Conservation (phyloP, 2,329 filamentous ascomycete genomes). For the Pseudocercospora eumusae region DNA sequence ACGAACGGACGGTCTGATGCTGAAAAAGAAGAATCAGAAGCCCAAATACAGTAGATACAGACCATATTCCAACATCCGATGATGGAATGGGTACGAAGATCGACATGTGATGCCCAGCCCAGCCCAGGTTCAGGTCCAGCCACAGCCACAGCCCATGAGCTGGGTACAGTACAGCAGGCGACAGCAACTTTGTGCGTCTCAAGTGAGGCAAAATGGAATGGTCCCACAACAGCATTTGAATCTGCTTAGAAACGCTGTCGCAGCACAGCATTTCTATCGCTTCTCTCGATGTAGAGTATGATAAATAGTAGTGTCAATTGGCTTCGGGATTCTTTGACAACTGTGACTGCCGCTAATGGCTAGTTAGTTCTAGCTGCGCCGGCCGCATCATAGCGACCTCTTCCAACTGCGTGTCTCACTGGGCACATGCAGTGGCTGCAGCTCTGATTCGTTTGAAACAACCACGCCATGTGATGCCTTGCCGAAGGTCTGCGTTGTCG, state of each 20-base stretch:
- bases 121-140: constrained; percentile 1
- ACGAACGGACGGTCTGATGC: background rate
- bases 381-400: constrained; percentile 14
- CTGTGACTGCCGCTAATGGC: constrained; percentile 9
- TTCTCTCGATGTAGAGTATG: background rate
- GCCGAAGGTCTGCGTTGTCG: constrained; percentile 3
- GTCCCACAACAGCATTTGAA: background rate
- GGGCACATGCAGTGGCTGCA: constrained; percentile 1
- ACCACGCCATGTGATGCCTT: constrained; percentile 4
- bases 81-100: background rate
- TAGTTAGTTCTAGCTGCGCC: too few relatives aligned
- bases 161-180: constrained; percentile 6
- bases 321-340: constrained; percentile 5
- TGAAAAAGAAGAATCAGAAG: background rate
- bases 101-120: constrained; percentile 1
- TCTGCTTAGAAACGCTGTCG: constrained; percentile 1
- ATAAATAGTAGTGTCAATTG: background rate
- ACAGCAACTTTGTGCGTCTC: constrained; percentile 6
- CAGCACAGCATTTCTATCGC: background rate
- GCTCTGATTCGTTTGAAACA: constrained; percentile 1
- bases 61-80: background rate
- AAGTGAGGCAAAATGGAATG: background rate
- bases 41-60: background rate
- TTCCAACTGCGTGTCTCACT: constrained; percentile 5
- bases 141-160: background rate